Percentiles rank a stretch among this genome's conserved stretches.
Evolutionary conservation across 2,329 filamentous ascomycete genomes (phyloP).

Genomic region (Talaromyces sp.): DNA sequence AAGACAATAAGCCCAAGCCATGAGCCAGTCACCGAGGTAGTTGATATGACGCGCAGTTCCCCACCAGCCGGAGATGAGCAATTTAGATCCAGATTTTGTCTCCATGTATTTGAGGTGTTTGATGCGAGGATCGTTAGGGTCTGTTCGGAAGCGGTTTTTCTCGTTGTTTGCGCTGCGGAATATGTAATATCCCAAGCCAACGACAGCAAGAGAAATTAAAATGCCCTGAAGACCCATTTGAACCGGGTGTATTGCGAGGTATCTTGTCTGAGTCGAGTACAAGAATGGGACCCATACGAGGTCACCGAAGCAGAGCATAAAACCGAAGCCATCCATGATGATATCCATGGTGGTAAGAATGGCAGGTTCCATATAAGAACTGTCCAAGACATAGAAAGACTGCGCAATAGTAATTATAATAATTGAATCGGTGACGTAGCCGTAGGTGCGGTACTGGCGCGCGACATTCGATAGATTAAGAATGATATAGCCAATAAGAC

Average conservation of each 20-base stretch:
- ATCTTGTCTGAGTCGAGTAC: constrained; percentile 80
- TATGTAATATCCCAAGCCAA: constrained; percentile 75
- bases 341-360: constrained; percentile 94
- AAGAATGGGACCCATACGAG: constrained; percentile 89
- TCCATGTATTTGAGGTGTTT: constrained; percentile 80
- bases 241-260: constrained; percentile 77
- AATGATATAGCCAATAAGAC: constrained; percentile 83
- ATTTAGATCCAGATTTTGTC: constrained; percentile 74
- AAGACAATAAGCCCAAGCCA: constrained; percentile 85
- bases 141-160: constrained; percentile 89
- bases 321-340: constrained; percentile 87
- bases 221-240: constrained; percentile 69
- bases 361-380: constrained; percentile 80
- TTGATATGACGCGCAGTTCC: constrained; percentile 89
- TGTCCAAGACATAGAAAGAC: constrained; percentile 77
- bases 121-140: constrained; percentile 76
- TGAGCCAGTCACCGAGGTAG: constrained; percentile 92
- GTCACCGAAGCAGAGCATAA: constrained; percentile 92
- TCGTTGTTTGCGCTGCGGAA: constrained; percentile 93
- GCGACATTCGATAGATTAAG: constrained; percentile 80
- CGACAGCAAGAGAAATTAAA: constrained; percentile 62
- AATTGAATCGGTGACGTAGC: constrained; percentile 81
- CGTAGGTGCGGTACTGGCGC: constrained; percentile 82
- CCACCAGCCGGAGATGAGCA: constrained; percentile 90
- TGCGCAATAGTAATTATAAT: constrained; percentile 75